Conservation (phyloP, 257 asterid genomes). For the Gardenia jasminoides region DNA sequence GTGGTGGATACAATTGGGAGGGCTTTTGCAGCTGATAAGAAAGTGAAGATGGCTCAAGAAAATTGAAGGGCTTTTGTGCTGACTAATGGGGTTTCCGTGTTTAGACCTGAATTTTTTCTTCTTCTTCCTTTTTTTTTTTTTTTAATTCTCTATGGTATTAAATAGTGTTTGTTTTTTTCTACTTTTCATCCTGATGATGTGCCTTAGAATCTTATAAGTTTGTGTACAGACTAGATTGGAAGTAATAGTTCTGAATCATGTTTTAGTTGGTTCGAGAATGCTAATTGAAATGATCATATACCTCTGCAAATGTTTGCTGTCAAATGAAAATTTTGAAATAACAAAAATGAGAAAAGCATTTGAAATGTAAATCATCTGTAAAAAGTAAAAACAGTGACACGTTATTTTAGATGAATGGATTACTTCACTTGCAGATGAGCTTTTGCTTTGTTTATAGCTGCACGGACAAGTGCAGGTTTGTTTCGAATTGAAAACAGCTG, state of each 20-base stretch:
- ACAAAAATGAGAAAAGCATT: not conserved
- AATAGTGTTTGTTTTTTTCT: not conserved
- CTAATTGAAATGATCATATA: not conserved
- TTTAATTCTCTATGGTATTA: not conserved
- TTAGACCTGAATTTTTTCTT: not conserved
- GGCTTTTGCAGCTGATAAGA: slow-evolving; percentile 59
- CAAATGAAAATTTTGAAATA: not conserved
- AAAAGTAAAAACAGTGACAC: not conserved
- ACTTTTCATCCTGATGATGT: not conserved
- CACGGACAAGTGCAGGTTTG: not conserved
- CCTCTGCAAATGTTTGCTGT: not conserved
- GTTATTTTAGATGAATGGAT: not conserved
- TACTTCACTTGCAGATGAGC: not conserved
- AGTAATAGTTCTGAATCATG: slow-evolving; percentile 9
- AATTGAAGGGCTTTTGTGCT: slow-evolving; percentile 29
- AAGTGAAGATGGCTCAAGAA: slow-evolving; percentile 48
- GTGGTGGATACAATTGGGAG: slow-evolving; percentile 59
- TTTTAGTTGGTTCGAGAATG: not conserved
- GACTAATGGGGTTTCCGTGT: not conserved
- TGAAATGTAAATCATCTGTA: no score
- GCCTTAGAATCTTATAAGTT: slow-evolving; percentile 5
- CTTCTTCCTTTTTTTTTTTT: not conserved
- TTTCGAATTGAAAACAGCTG: not conserved
- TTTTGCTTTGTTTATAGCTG: not conserved
- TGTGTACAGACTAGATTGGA: slow-evolving; percentile 1